Evolutionary conservation across 441 rosid species (phyloP), one percentile per base, ranked within the genome.

Genomic region (Lepidium campestre): DNA sequence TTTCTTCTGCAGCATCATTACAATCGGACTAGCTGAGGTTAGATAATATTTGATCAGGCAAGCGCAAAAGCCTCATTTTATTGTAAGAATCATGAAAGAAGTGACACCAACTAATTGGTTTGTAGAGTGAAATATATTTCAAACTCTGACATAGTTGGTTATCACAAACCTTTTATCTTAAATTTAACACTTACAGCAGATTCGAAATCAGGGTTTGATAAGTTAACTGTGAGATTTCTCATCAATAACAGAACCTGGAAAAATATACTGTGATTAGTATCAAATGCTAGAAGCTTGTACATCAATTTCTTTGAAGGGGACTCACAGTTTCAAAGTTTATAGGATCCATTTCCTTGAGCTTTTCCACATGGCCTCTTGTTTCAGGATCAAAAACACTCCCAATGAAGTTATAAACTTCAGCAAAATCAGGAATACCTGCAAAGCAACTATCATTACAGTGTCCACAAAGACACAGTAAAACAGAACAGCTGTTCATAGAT

Each of bases 271-370:
- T 11, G 10, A 12, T 53, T 22, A 22, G 39, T 32, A 18, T 48
- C 64, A 2, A 13, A 40, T 40, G 2, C 25, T 35, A 45, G 15
- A 55, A 60, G 31, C 62, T 36, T 27, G 47, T 23, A 23, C 40
- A 41, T 36, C 10, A 47, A 6, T 19, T 32, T 31, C 47, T 19
- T 52, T 48, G 27, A 73, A 57, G 20, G 19, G 34, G 46, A 67
- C 93, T 81, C 70, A 85, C 93, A 50, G 93, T 87, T 79, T 87
- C 90, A n/a, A 80, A 82, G 70, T 83, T 85, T 57, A 85, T 82
- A 57, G 88, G 93, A 74, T 87, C 93, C 93, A 87, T 85, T 67
- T 80, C 86, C 74, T 87, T 83, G 54, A 87, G 85, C 76, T 83
- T 83, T 48, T 83, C 80, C 35, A 72, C 76, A 14, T 83, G 88